Conservation (phyloP, 31 red algal genomes). For the Endocladia muricata region DNA sequence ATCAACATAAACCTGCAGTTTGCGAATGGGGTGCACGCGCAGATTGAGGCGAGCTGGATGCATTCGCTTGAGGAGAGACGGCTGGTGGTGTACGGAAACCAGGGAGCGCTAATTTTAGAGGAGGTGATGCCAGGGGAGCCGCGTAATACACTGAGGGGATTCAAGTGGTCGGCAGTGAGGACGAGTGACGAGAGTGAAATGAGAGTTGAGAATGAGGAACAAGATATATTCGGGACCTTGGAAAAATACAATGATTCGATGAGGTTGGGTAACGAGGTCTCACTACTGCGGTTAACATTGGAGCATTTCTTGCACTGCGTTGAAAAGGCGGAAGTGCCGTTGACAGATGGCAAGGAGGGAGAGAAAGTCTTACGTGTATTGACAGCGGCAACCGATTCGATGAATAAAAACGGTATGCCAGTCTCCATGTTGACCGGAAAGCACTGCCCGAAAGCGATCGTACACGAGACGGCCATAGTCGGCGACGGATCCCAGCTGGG, state of each 20-base stretch:
- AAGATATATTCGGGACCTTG: constrained; percentile 12
- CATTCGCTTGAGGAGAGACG: constrained; percentile 70
- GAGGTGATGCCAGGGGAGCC: constrained; percentile 36
- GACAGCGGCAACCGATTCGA: constrained; percentile 44
- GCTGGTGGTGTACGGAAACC: constrained; percentile 52
- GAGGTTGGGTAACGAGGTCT: background rate
- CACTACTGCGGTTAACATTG: constrained; percentile 4
- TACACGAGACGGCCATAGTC: constrained; percentile 68
- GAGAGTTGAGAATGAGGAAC: constrained; percentile 36
- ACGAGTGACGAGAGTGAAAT: constrained; percentile 24
- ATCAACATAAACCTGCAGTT: constrained; percentile 47
- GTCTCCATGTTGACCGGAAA: background rate
- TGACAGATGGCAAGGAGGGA: constrained; percentile 64
- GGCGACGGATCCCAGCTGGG: constrained; percentile 56
- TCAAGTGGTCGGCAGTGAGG: constrained; percentile 46
- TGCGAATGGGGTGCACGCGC: constrained; percentile 24
- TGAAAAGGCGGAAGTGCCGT: background rate
- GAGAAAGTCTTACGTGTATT: constrained; percentile 39
- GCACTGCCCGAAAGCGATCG: background rate
- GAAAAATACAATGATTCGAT: constrained; percentile 1
- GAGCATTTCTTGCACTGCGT: constrained; percentile 45
- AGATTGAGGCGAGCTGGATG: constrained; percentile 70
- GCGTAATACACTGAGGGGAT: constrained; percentile 24
- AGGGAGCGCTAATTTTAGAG: constrained; percentile 61
- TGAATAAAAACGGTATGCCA: constrained; percentile 18